phyloP scores from a whole-genome alignment of 2,329 filamentous ascomycete species.

The Aplosporella prunicola region DNA sequence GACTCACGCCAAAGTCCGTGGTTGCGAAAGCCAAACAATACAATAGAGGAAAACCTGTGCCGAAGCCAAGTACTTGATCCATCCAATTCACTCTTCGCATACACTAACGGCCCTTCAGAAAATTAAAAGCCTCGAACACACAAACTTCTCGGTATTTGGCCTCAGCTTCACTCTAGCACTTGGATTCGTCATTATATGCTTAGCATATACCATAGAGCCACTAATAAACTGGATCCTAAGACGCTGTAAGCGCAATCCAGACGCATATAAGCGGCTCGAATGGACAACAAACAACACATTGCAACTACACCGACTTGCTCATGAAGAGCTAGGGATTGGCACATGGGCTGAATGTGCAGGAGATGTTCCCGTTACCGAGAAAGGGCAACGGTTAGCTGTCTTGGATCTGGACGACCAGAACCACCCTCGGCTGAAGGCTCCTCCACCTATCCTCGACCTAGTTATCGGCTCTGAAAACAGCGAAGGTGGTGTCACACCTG shows the following conservation, averaged over 20 bases:
- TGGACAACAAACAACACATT: slow-evolving; percentile 11
- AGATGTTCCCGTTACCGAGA: slow-evolving; percentile 1
- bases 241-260: slow-evolving; percentile 2
- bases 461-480: too few relatives aligned
- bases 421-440: not conserved
- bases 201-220: slow-evolving; percentile 10
- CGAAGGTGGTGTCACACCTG: too few relatives aligned
- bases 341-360: slow-evolving; percentile 8
- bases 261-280: slow-evolving; percentile 11
- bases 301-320: slow-evolving; percentile 11
- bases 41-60: not conserved
- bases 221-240: slow-evolving; percentile 8
- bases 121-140: slow-evolving; percentile 14
- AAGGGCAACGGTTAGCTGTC: not conserved
- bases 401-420: slow-evolving; percentile 1
- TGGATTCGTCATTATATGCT: slow-evolving; percentile 16
- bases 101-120: too few relatives aligned
- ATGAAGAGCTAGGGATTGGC: slow-evolving; percentile 9
- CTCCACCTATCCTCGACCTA: not conserved
- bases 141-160: slow-evolving; percentile 17
- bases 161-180: slow-evolving; percentile 17
- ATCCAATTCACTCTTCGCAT: too few relatives aligned
- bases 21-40: not conserved
- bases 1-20: not conserved
- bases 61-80: slow-evolving; percentile 4